Base-by-base conservation (phyloP, 2,329 filamentous ascomycete species). In the Dactylellina cionopaga region DNA sequence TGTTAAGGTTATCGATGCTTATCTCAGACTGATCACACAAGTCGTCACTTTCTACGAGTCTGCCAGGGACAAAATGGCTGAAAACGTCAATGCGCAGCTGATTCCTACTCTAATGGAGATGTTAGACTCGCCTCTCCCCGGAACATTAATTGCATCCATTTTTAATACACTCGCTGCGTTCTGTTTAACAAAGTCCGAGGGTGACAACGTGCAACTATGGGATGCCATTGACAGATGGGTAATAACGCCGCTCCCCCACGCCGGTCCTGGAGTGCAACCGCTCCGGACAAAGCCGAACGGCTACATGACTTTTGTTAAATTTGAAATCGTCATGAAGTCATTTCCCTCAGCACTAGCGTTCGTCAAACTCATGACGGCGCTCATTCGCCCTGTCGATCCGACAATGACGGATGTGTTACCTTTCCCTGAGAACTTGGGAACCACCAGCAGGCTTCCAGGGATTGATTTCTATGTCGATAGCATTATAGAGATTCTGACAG, bases 381-480 rank as follows among this genome's bases (percentile, higher is more conserved):
- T 99, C 13, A 83, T 94, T 19, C 92, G 93, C 0, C 84, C 88
- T 10, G 81, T 83, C 0, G 86, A 86, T 41, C 84, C 87, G 49
- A 84, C 83, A 37, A 84, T 85, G 0, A 89, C 90, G 74, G 90
- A 98, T 78, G 84, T 84, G 0, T 82, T 99, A 2, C 90, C 94
- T 0, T 99, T 97, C 78, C 92, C 94, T 0, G 93, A 97, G 79
- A 88, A 86, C 39, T 84, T 99, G 6, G 93, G 94, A 3, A 87
- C 88, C 13, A 85, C 88, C 9, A 90, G 89, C 76, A 88, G 95
- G 58, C 88, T 89, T 81, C 88, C 92, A 11, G 95, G 96, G 1
- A 92, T 99, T 72, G 93, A 96, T 71, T 88, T 91, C 1, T 99
- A 97, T 77, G 85, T 98, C 64, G 96, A 99, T 80, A 97, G 95